Conservation (phyloP, 1,139 yeast species). For the Kodamaea suecica region DNA sequence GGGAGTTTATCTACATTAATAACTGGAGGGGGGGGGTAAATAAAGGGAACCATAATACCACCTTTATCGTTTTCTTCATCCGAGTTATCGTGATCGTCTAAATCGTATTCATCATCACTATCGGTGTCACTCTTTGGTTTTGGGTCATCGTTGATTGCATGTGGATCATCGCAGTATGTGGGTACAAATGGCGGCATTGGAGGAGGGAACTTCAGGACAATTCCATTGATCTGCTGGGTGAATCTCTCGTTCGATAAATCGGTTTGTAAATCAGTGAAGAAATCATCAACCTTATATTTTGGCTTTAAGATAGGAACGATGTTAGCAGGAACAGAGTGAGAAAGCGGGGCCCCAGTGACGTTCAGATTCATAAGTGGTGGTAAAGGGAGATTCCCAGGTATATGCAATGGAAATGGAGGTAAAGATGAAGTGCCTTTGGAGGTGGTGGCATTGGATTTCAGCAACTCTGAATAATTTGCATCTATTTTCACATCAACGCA, state of each 20-base stretch:
- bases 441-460: no score
- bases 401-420: not conserved
- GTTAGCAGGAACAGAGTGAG: slow-evolving; percentile 37
- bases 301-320: slow-evolving; percentile 36
- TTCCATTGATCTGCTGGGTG: slow-evolving; percentile 24
- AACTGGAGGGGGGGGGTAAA: slow-evolving; percentile 45
- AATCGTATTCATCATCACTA: slow-evolving; percentile 2
- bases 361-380: slow-evolving; percentile 1
- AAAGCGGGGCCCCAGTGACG: slow-evolving; percentile 5
- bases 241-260: slow-evolving; percentile 18
- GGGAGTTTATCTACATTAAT: slow-evolving; percentile 26
- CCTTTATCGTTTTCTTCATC: slow-evolving; percentile 12
- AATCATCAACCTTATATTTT: slow-evolving; percentile 31
- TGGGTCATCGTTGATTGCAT: slow-evolving; percentile 8
- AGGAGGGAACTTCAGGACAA: slow-evolving; percentile 38
- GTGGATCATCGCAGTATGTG: slow-evolving; percentile 7
- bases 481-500: slow-evolving; percentile 3
- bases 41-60: slow-evolving; percentile 47
- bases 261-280: slow-evolving; percentile 34
- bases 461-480: not conserved
- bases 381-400: slow-evolving; percentile 1
- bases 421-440: not conserved
- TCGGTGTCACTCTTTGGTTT: slow-evolving; percentile 5
- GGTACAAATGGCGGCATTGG: slow-evolving; percentile 37
- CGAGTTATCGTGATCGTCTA: slow-evolving; percentile 12